A percentile compares a stretch with the other conserved stretches of the same genome.
Evolutionary conservation across 129 eudicot genomes (phyloP).

Genomic region (Flaveria ramosissima): DNA sequence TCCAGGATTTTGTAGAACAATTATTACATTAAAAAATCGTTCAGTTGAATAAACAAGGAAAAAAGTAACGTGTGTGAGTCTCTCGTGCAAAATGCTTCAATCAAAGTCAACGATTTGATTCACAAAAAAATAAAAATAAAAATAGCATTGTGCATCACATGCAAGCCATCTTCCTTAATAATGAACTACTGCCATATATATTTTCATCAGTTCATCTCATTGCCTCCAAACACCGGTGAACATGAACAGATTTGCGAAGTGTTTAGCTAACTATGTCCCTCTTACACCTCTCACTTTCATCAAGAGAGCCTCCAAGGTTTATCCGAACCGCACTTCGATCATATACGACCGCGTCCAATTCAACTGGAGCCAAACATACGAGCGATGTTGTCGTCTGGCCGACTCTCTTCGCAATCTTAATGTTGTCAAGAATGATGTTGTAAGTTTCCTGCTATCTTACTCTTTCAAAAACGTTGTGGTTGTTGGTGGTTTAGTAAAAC

Average conservation of each 20-base stretch:
- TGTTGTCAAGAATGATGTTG: slow-evolving; percentile 53
- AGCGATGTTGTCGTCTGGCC: slow-evolving; percentile 60
- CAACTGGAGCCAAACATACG: slow-evolving; percentile 58
- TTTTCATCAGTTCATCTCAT: too few species aligned
- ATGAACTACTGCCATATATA: too few species aligned
- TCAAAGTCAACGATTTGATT: too few species aligned
- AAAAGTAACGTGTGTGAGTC: too few species aligned
- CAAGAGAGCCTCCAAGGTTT: slow-evolving; percentile 54
- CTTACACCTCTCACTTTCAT: slow-evolving; percentile 23
- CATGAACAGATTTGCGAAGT: slow-evolving; percentile 53
- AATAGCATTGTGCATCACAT: too few species aligned
- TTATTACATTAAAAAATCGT: too few species aligned
- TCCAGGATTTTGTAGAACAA: too few species aligned
- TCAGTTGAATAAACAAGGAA: too few species aligned
- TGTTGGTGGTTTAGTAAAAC: not conserved
- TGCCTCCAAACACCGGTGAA: too few species aligned
- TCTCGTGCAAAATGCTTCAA: too few species aligned
- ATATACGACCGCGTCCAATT: slow-evolving; percentile 47
- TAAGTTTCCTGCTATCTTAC: not conserved
- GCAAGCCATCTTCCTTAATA: too few species aligned
- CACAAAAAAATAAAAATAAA: too few species aligned
- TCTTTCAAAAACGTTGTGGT: not conserved
- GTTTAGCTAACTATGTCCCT: slow-evolving; percentile 58
- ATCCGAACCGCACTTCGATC: slow-evolving; percentile 51
- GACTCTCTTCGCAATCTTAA: slow-evolving; percentile 52